Conservation (phyloP, 2,329 filamentous ascomycete genomes). For the Fusarium sterilihyphosum region DNA sequence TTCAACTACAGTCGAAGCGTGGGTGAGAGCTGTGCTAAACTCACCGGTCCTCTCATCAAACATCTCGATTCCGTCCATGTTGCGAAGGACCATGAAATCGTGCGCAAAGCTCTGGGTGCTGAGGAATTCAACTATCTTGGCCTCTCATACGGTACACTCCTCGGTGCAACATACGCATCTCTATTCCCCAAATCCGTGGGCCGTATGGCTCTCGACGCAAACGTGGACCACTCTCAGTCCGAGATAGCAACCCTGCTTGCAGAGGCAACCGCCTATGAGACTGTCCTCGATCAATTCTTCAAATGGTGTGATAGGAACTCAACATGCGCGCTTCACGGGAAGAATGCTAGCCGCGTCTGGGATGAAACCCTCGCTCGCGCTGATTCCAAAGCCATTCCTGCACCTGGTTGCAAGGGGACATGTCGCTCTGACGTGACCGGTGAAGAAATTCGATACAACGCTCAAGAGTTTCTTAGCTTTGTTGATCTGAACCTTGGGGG, state of each 20-base stretch:
- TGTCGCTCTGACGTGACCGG: conserved; percentile 36
- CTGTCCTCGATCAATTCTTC: conserved; percentile 33
- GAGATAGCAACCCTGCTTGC: conserved; percentile 23
- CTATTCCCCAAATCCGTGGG: conserved; percentile 43
- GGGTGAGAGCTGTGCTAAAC: conserved; percentile 35
- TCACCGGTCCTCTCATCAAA: conserved; percentile 37
- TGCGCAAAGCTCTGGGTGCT: conserved; percentile 34
- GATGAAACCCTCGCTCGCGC: conserved; percentile 25
- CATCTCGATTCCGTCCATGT: conserved; percentile 39
- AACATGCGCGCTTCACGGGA: conserved; percentile 35
- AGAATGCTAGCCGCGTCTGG: conserved; percentile 24
- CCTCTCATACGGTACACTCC: conserved; percentile 50
- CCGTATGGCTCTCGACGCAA: conserved; percentile 43
- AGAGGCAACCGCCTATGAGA: conserved; percentile 28
- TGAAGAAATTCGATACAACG: conserved; percentile 36
- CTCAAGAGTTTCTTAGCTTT: conserved; percentile 23
- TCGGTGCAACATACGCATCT: conserved; percentile 48
- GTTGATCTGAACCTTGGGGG: conserved; percentile 1
- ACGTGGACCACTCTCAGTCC: conserved; percentile 40
- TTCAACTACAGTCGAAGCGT: conserved; percentile 25
- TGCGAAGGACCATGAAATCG: conserved; percentile 38
- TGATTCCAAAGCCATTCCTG: conserved; percentile 20
- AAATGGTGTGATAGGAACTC: conserved; percentile 34
- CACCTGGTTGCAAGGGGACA: conserved; percentile 14
- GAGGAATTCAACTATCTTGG: conserved; percentile 48